phyloP scores from a whole-genome alignment of 2,329 filamentous ascomycete species.

The Neofusicoccum umdonicola region DNA sequence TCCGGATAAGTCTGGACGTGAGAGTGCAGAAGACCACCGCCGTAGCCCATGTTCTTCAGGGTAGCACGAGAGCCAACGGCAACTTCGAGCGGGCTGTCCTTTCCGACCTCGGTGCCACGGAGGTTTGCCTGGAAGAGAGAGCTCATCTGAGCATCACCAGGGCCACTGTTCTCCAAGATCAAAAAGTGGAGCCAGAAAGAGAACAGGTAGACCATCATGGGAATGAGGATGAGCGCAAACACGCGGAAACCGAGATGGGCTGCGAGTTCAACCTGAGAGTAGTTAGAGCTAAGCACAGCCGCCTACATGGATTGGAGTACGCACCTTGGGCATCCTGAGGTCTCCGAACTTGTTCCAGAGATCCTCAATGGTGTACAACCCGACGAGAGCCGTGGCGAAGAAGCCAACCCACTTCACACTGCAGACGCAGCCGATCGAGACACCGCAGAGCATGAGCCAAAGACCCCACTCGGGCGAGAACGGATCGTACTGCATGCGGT shows the following conservation, averaged over 20 bases:
- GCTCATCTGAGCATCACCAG: slow-evolving; percentile 99
- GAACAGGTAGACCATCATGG: slow-evolving; percentile 88
- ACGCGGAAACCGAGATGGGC: slow-evolving; percentile 79
- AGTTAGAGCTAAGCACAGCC: slow-evolving; percentile 23
- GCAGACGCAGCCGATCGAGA: slow-evolving; percentile 96
- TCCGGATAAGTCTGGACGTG: slow-evolving; percentile 96
- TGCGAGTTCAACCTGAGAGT: slow-evolving; percentile 59
- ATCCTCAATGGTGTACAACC: slow-evolving; percentile 92
- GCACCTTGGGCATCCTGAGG: slow-evolving; percentile 79
- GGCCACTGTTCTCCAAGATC: slow-evolving; percentile 88
- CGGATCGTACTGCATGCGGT: slow-evolving; percentile 78
- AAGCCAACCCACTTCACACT: slow-evolving; percentile 98
- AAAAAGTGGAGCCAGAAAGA: slow-evolving; percentile 95
- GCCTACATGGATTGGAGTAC: slow-evolving; percentile 26
- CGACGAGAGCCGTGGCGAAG: slow-evolving; percentile 92
- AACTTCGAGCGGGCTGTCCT: slow-evolving; percentile 89
- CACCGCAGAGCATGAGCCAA: slow-evolving; percentile 89
- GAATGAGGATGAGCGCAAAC: slow-evolving; percentile 82
- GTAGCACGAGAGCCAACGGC: slow-evolving; percentile 86
- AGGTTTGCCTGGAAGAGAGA: slow-evolving; percentile 98
- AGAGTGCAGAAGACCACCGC: slow-evolving; percentile 91
- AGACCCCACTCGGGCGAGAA: slow-evolving; percentile 91
- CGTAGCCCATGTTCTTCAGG: slow-evolving; percentile 99
- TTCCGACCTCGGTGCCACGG: slow-evolving; percentile 87
- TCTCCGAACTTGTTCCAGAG: slow-evolving; percentile 98